Evolutionary conservation across 306 rosid species (phyloP).

Genomic region (Quercus suber): DNA sequence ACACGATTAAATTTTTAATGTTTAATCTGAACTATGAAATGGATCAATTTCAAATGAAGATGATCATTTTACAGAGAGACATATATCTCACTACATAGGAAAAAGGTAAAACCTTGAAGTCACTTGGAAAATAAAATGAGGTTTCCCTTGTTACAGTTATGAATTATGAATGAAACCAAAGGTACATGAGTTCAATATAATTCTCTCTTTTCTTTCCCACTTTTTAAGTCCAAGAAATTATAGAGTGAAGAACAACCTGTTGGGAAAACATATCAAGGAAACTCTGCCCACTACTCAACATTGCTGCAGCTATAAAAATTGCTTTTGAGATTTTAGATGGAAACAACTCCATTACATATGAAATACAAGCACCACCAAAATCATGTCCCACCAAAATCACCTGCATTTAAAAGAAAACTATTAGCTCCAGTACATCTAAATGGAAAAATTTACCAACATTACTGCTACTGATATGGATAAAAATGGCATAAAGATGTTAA

Average conservation of each 20-base stretch:
- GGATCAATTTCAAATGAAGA: too few species aligned
- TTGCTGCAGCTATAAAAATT: constrained; percentile 84
- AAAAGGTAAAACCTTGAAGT: neutral
- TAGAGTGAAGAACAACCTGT: constrained; percentile 52
- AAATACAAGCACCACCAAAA: constrained; percentile 91
- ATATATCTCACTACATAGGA: too few species aligned
- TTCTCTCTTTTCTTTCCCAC: neutral
- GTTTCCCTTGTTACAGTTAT: neutral
- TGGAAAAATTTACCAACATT: neutral
- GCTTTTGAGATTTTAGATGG: constrained; percentile 83
- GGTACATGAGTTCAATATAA: neutral
- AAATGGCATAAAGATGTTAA: too few species aligned
- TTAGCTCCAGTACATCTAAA: neutral
- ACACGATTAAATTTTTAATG: too few species aligned
- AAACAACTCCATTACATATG: constrained; percentile 85
- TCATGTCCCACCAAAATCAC: constrained; percentile 97
- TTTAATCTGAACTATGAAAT: too few species aligned
- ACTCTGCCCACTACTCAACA: constrained; percentile 79
- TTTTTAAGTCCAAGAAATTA: neutral
- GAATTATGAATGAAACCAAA: neutral
- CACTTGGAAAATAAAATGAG: neutral
- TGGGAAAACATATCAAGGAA: constrained; percentile 79
- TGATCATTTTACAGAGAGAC: too few species aligned
- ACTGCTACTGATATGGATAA: too few species aligned
- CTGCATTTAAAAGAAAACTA: constrained; percentile 29